Conservation (phyloP, 2,329 filamentous ascomycete genomes). For the Colletotrichum limetticola region DNA sequence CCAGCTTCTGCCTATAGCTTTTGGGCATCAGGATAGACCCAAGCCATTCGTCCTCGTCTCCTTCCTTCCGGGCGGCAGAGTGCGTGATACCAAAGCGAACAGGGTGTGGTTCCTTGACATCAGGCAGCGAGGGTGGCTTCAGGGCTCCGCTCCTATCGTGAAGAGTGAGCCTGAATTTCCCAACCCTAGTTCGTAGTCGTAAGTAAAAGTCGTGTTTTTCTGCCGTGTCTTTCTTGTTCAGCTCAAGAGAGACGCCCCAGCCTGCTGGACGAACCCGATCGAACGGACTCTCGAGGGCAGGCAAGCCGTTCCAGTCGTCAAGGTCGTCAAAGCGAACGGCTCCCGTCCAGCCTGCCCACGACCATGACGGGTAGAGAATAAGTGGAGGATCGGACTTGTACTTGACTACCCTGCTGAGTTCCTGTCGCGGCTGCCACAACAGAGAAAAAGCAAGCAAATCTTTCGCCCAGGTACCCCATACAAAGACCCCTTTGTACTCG, state of each 20-base stretch:
- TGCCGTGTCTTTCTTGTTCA: not conserved
- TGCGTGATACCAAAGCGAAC: not conserved
- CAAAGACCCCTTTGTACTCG: too few relatives aligned
- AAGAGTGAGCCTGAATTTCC: not conserved
- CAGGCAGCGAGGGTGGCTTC: not conserved
- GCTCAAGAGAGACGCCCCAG: not conserved
- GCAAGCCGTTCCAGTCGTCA: not conserved
- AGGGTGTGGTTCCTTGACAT: not conserved
- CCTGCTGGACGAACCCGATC: not conserved
- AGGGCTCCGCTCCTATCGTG: not conserved
- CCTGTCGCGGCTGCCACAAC: not conserved
- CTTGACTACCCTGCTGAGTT: not conserved
- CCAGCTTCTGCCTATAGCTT: not conserved
- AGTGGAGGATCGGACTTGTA: not conserved
- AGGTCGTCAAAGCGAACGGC: not conserved
- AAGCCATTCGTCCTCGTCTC: not conserved
- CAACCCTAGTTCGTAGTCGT: not conserved
- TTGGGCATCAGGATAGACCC: not conserved
- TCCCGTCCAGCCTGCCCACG: not conserved
- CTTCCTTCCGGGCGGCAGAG: not conserved
- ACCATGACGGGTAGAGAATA: not conserved
- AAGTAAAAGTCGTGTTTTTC: not conserved
- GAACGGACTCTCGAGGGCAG: not conserved
- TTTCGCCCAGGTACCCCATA: not conserved
- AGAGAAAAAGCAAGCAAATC: not conserved